Evolutionary conservation across 108 stramenopile species (phyloP), one percentile per base, ranked within the genome.

Genomic region (Bacterosira constricta): DNA sequence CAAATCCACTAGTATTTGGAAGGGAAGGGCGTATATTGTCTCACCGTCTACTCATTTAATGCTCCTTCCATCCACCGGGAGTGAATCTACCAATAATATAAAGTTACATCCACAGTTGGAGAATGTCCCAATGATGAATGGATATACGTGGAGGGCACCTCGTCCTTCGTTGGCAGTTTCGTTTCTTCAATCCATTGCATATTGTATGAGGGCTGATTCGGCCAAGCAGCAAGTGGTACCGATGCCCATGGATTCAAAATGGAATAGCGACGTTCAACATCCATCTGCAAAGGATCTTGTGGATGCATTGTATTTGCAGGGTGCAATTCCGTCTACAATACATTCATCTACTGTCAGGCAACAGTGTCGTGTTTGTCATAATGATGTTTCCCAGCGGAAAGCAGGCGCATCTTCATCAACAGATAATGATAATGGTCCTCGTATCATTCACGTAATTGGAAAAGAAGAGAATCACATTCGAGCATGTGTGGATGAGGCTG

Each of bases 371-470:
- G 46, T 53, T 31, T 59, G 55, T 66, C 56, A 13, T n/a, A 26
- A 52, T 10, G 4, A 34, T 6, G 11, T 35, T 12, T n/a, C n/a
- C n/a, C n/a, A n/a, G n/a, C n/a, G n/a, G 35, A 31, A 56, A 32
- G 37, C 46, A 21, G 29, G 7, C 13, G 20, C 42, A 45, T 18
- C n/a, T 18, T 42, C 9, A 21, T 15, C 32, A 38, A 15, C 30
- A 31, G 27, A 56, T 30, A 18, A 3, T 20, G 36, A 31, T 9
- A 32, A 59, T 45, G 25, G 55, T 45, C 76, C 62, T 46, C 68
- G 71, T 11, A 64, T 87, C n/a, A 46, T 90, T 26, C 88, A 89
- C 50, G 60, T 90, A 9, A 51, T 83, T 41, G 91, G 91, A 31
- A 77, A 66, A 0, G 73, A 84, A 26, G 58, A 71, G 17, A 84